Base-by-base conservation (phyloP, 1,284 basidiomycete species). In the Agroathelia rolfsii region DNA sequence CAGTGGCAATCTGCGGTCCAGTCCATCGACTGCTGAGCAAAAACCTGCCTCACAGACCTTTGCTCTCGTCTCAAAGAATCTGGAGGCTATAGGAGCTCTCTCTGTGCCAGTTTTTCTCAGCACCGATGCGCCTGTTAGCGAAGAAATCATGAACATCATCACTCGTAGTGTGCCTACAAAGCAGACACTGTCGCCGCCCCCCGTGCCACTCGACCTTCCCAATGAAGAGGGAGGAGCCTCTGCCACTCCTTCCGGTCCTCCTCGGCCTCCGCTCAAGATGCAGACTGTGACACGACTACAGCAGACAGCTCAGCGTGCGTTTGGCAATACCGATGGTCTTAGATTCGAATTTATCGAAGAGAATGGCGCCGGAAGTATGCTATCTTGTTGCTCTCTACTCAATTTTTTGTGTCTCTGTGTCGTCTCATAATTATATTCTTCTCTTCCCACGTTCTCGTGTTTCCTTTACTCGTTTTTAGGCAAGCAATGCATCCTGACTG, bases 401-500 rank as follows among this genome's bases (percentile, higher is more conserved):
- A 17, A 11, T 18, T 20, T 20, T 14, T 14, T 20, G 13, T 6
- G 4, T 29, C 12, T 11, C 9, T 24, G 12, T n/a, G 5, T 11
- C 6, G 19, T 14, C 16, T 34, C 15, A 5, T 23, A 30, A 24
- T 34, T 13, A 22, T 15, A 5, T 24, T 36, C 22, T 20, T 24
- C 28, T 4, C 14, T 7, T 24, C 28, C 19, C 15, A 11, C 18
- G 7, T 13, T 17, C 20, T 32, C 24, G 6, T 25, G 29, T 27
- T 7, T 28, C 15, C 35, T 17, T 18, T 11, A 32, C 14, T 32
- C 6, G 28, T 23, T 16, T 12, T 9, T 45, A 77, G 74, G 47
- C 35, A 72, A 67, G 44, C 64, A 66, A 32, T 76, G 73, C 44
- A 69, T 72, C 31, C 47, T 78, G 24, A 74, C 70, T 1, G 66